Evolutionary conservation across 257 asterid species (phyloP).

Genomic region (Solanum sparsipilum): DNA sequence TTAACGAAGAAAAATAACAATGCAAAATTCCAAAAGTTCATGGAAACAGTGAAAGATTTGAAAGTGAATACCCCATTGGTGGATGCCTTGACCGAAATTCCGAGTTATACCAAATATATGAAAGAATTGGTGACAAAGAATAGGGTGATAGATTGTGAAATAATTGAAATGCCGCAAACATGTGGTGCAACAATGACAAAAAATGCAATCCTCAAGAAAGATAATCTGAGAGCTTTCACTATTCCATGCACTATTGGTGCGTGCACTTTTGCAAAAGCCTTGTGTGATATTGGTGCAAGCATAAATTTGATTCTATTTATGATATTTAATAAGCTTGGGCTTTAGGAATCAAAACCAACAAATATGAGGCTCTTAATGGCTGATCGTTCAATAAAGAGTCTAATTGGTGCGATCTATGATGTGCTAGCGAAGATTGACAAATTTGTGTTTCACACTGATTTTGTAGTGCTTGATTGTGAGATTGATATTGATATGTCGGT

Average conservation of each 20-base stretch:
- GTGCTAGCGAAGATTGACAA: neutral
- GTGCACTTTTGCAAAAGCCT: neutral
- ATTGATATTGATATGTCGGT: too few species aligned
- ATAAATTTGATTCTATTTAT: too few species aligned
- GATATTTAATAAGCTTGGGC: neutral
- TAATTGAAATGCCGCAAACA: neutral
- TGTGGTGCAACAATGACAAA: neutral
- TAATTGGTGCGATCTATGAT: neutral
- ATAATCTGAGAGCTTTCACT: neutral
- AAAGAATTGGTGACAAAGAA: too few species aligned
- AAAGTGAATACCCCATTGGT: neutral
- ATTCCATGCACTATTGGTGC: neutral
- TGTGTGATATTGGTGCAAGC: neutral
- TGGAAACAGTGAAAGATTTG: neutral
- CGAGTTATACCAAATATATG: neutral
- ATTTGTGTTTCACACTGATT: too few species aligned
- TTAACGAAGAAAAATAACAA: too few species aligned
- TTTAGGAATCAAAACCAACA: neutral
- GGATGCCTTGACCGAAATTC: neutral
- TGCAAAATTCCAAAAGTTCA: neutral
- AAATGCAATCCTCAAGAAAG: neutral
- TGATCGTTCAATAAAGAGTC: too few species aligned
- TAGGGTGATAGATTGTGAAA: neutral
- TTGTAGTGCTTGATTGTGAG: too few species aligned
- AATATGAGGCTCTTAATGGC: neutral